Base-by-base conservation (phyloP, 1,284 basidiomycete genomes). In the Athelia sp. region DNA sequence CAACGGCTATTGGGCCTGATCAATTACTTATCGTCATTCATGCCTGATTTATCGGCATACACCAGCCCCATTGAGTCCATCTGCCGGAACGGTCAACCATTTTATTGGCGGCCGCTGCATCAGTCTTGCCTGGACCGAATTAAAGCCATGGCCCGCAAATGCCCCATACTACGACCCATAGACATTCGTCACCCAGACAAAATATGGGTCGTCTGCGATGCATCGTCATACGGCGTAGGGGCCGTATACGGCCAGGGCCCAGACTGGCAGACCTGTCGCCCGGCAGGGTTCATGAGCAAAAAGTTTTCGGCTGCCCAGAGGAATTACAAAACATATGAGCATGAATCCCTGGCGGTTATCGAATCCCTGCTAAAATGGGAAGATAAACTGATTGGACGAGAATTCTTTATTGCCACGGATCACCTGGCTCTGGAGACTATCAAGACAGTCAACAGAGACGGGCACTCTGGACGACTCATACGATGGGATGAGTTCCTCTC, bases 291-390 rank as follows among this genome's bases (percentile, higher is more conserved):
- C 51, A 68, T 58, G 48, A 70, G 64, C 0, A 68, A 64, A 1
- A 72, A 71, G 43, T 52, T 73, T 38, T 67, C 62, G 24, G 40
- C 59, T 0, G 63, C 67, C 0, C 68, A 72, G 50, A 64, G 69
- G 24, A 72, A 72, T 34, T 74, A 73, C 45, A 60, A 63, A 3
- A 59, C 65, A 0, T 65, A 69, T 49, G 61, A 71, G 46, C 62
- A 63, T 8, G 67, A 72, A 42, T 58, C 69, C 54, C 44, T 72
- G 0, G 69, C 63, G 0, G 62, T 67, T 1, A 51, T 71, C 1
- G 63, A 69, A 46, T 56, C 68, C 1, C 62, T 72, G 56, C 53
- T 67, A 19, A n/a, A n/a, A n/a, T n/a, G n/a, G n/a, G n/a, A n/a
- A n/a, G n/a, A n/a, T n/a, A n/a, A n/a, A n/a, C n/a, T 71, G 1